A percentile compares a stretch with the other conserved stretches of the same genome.
Conservation (phyloP, 345 rosid species). For the Populus deltoides region DNA sequence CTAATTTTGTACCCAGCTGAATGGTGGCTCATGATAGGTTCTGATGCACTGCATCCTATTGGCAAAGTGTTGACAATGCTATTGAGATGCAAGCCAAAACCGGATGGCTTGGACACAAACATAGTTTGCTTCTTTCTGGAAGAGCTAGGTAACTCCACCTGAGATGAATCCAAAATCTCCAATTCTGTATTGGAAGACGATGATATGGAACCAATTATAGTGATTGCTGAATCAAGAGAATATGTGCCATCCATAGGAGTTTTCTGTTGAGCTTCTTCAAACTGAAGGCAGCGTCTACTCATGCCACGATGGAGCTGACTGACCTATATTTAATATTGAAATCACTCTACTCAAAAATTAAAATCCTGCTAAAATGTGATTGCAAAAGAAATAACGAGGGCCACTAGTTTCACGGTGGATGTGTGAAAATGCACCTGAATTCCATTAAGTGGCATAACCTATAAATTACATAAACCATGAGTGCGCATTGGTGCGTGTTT, state of each 20-base stretch:
- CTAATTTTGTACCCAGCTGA: constrained; percentile 7
- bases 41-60: constrained; percentile 20
- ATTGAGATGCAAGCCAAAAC: constrained; percentile 62
- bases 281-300: constrained; percentile 66
- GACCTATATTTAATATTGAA: constrained; percentile 36
- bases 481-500: not conserved
- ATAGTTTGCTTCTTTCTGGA: constrained; percentile 23
- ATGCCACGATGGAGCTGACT: constrained; percentile 46
- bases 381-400: not conserved
- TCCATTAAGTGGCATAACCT: not conserved
- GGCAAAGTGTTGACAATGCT: constrained; percentile 38
- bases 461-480: not conserved
- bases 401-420: not conserved
- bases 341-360: constrained; percentile 30
- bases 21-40: constrained; percentile 1
- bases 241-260: constrained; percentile 7
- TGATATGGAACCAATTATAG: constrained; percentile 21
- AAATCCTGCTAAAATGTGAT: constrained; percentile 19
- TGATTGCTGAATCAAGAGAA: constrained; percentile 18
- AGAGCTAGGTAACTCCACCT: constrained; percentile 19
- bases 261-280: constrained; percentile 42
- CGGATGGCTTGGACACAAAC: constrained; percentile 40
- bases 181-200: constrained; percentile 23
- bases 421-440: not conserved
- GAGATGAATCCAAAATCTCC: constrained; percentile 31